Percentiles rank a stretch among this genome's conserved stretches.
Conservation (phyloP, 75 land plant species). For the Gnetum montanum region DNA sequence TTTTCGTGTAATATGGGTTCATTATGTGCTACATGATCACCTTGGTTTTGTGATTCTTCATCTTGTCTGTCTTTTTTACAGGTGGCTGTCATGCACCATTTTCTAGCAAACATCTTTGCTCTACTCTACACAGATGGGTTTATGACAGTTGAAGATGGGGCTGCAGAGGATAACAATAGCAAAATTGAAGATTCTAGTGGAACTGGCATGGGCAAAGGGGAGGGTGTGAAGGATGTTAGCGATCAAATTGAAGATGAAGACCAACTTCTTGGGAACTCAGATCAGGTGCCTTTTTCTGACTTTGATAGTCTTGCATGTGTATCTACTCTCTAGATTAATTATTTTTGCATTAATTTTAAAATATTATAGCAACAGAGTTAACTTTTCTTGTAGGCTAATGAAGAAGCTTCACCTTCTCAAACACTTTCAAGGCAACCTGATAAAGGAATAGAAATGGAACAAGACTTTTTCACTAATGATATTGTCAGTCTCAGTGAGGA, state of each 20-base stretch:
- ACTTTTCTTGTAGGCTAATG: slow-evolving; percentile 22
- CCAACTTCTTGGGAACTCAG: slow-evolving; percentile 69
- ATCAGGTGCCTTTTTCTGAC: slow-evolving; percentile 33
- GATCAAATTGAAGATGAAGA: slow-evolving; percentile 91
- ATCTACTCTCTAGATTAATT: not conserved
- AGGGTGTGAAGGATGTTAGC: slow-evolving; percentile 86
- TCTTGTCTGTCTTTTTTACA: slow-evolving; percentile 13
- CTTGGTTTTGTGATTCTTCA: too few species aligned
- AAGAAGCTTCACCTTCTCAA: slow-evolving; percentile 18
- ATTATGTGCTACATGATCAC: too few species aligned
- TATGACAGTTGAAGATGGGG: slow-evolving; percentile 34
- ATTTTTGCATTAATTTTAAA: not conserved
- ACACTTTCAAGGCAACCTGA: slow-evolving; percentile 29
- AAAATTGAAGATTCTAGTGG: slow-evolving; percentile 48
- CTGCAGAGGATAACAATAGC: slow-evolving; percentile 19
- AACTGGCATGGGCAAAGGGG: slow-evolving; percentile 98
- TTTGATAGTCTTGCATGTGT: too few species aligned
- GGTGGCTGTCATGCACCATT: slow-evolving; percentile 32
- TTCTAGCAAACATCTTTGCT: slow-evolving; percentile 47
- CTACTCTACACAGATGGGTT: slow-evolving; percentile 62
- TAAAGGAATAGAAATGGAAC: slow-evolving; percentile 93
- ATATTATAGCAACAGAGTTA: not conserved
- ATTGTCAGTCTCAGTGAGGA: slow-evolving; percentile 76
- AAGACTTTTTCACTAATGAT: slow-evolving; percentile 71
- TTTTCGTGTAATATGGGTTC: too few species aligned